These are phyloP conservation scores for Ricinus communis DNA, from an alignment of 345 rosid genomes.

Conservation along the genomic window DNA sequence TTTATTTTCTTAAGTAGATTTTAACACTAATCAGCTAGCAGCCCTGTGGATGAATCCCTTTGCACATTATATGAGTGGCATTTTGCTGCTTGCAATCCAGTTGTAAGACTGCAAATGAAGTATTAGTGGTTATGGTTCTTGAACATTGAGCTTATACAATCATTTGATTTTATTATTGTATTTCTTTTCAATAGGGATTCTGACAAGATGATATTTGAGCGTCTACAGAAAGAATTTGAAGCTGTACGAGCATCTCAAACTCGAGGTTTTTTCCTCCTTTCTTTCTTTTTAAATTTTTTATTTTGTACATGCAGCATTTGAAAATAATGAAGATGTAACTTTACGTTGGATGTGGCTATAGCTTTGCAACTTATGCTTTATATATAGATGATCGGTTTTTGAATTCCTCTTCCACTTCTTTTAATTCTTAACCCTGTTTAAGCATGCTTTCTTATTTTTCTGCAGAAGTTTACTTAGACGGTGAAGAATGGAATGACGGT, in stretches of 20 bases:
- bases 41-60: background rate
- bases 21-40: no score
- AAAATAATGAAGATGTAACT: background rate
- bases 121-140: conserved; percentile 1
- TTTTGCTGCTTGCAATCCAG: background rate
- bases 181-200: conserved; percentile 68
- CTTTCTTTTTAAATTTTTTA: no score
- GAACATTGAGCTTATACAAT: background rate
- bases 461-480: conserved; percentile 73
- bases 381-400: background rate
- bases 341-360: background rate
- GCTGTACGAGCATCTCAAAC: conserved; percentile 77
- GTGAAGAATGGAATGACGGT: conserved; percentile 95
- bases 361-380: background rate
- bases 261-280: conserved; percentile 46
- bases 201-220: conserved; percentile 82
- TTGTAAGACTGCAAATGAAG: background rate
- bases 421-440: background rate
- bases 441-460: conserved; percentile 9
- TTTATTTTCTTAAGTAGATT: background rate
- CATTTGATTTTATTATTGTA: conserved; percentile 9
- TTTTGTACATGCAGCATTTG: background rate
- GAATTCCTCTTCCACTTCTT: background rate
- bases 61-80: background rate
- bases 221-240: conserved; percentile 85